Base-by-base conservation (phyloP, 2,329 filamentous ascomycete genomes). In the Epicoccum sorghinum region DNA sequence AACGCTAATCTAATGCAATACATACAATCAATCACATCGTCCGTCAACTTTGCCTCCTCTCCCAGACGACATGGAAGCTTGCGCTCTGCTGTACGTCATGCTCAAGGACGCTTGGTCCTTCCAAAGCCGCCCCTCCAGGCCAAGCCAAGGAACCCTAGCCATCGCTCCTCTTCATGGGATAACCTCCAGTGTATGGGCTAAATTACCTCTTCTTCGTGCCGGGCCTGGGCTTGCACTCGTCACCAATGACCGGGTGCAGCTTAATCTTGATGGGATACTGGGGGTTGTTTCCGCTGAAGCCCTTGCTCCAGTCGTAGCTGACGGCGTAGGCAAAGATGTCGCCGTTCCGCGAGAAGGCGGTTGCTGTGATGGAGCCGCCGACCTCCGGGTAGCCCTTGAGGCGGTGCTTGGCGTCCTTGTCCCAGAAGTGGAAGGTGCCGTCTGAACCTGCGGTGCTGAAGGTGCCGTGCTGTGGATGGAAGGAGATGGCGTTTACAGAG, bases 241-340 rank as follows among this genome's bases (percentile, higher is more conserved):
- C 80, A 0, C 75, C 74, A 4, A 67, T 56, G 23, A 82, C 71
- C 0, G 79, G 78, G 61, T 82, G 80, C 52, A 82, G 66, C 73
- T 81, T 81, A 56, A 82, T 75, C 69, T 81, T 81, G 61, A 77
- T 79, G 4, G 78, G 76, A n/a, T 76, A 73, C 62, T 75, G 62
- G 52, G 86, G 86, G 24, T 81, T 95, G 77, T 98, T 98, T 62
- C 82, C 85, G 61, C 89, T 86, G 78, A 93, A 97, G 13, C 95
- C 95, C 81, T 99, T 98, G 79, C 89, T 92, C 95, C 95, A 99
- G 79, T 99, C 95, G 75, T 99, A 99, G 73, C 91, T 92, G 42
- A 97, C 86, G 24, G 93, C 91, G 55, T 81, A 82, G 7, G 79
- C 79, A 57, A 82, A 82, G 60, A 82, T 80, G 61, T 73, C 88